Percentiles rank a stretch among this genome's conserved stretches.
phyloP scores from a whole-genome alignment of 2,329 filamentous ascomycete genomes.

The Venturia nashicola region DNA sequence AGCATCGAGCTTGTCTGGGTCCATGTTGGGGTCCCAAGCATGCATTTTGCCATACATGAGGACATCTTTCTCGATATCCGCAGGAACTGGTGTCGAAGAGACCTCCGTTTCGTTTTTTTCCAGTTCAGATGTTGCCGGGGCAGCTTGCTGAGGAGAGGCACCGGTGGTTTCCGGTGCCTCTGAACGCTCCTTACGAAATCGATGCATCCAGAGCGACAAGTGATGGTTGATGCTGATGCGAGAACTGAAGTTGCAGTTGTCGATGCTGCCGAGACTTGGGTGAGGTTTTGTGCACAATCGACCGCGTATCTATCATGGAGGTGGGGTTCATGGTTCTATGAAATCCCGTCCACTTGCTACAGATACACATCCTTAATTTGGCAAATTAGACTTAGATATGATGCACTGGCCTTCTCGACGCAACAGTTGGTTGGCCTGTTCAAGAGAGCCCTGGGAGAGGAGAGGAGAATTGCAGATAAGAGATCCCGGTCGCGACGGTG shows the following conservation, averaged over 20 bases:
- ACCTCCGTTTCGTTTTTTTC: neutral
- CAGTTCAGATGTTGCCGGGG: neutral
- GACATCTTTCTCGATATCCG: neutral
- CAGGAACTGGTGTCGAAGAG: neutral
- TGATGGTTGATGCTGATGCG: neutral
- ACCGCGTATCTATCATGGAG: neutral
- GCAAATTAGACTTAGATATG: neutral
- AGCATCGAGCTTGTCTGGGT: slow-evolving; percentile 11
- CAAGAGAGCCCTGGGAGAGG: neutral
- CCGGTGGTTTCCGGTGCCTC: neutral
- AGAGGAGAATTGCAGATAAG: neutral
- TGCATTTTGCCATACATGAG: neutral
- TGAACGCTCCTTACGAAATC: neutral
- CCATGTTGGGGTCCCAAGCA: slow-evolving; percentile 7
- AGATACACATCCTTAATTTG: neutral
- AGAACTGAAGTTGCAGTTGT: neutral
- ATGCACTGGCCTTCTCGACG: neutral
- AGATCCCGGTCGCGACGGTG: neutral
- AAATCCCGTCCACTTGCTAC: neutral
- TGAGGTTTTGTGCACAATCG: neutral
- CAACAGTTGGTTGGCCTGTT: neutral
- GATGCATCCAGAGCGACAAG: neutral
- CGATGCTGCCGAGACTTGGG: neutral
- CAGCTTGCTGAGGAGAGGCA: neutral
- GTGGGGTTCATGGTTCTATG: neutral